phyloP scores from a whole-genome alignment of 164 flowering plant genomes.

The Paratinospora sagittata region DNA sequence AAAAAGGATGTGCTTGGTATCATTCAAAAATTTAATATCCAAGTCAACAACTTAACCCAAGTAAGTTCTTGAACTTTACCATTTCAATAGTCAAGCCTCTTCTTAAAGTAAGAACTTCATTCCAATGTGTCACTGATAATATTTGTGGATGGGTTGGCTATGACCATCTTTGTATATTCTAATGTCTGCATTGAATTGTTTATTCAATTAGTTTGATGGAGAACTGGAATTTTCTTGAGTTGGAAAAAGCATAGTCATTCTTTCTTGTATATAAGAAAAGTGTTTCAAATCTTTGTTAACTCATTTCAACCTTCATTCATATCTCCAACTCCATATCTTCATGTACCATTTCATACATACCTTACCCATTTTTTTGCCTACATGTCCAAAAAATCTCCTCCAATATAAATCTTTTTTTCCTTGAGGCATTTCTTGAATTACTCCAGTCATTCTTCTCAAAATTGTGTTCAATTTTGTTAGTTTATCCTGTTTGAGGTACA shows the following conservation, averaged over 20 bases:
- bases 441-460: no score
- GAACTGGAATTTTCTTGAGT: background rate
- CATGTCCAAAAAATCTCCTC: no score
- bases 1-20: slow-evolving; percentile 64
- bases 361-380: no score
- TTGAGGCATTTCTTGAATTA: no score
- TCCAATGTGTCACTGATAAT: background rate
- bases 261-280: background rate
- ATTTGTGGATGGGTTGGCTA: background rate
- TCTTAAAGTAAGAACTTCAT: background rate
- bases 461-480: no score
- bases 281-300: no score
- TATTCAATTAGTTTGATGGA: background rate
- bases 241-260: background rate
- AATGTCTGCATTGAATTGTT: background rate
- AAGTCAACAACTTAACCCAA: slow-evolving; percentile 95
- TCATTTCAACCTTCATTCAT: no score
- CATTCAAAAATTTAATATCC: slow-evolving; percentile 76
- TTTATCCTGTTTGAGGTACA: no score
- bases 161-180: background rate
- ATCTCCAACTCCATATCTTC: no score
- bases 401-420: no score
- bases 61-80: slow-evolving; percentile 31
- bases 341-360: no score
- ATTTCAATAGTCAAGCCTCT: background rate